Evolutionary conservation across 179 eudicot genomes (phyloP), one percentile per base, ranked within the genome.

Genomic region (Patellifolia procumbens): DNA sequence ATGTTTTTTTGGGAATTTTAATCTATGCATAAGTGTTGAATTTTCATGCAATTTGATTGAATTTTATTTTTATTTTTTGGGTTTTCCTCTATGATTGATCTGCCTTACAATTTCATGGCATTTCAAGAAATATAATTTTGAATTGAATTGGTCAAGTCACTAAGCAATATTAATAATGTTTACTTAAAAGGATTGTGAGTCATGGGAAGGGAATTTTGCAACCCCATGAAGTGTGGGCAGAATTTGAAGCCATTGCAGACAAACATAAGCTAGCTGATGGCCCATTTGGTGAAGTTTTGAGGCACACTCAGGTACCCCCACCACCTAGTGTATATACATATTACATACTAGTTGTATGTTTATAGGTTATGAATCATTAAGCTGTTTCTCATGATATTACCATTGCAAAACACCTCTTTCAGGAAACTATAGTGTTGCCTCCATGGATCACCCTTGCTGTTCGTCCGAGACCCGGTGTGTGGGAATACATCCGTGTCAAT

Each of bases 391-490:
- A 48, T 49, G 49, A 51, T 56, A 22, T 62, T 16, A 28, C 1
- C 24, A 68, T 35, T 53, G 17, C 7, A 68, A 12, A 17, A 46
- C 24, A 26, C 28, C 12, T 0, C 0, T 75, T 22, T 28, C 76
- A 91, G 96, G 97, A 92, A 89, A 92, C 93, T 34, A 91, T 92
- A 56, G 91, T 91, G 35, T 63, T 82, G 75, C 77, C 88, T 66
- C 94, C 94, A 73, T 88, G 90, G 90, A 80, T 91, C 68, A 87
- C 87, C 19, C 81, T 91, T 52, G 91, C 92, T 64, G 89, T 91
- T 64, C 88, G 97, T 1, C 81, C 85, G 9, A 87, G 92, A 79
- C 97, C 97, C 2, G 97, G 97, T 82, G 94, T 91, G 1, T 91
- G 97, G 97, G 90, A 91, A 45, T 87, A 91, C 82, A 80, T 90